Percentiles rank a stretch among this genome's conserved stretches.
phyloP scores from a whole-genome alignment of 202 grass and related monocot genomes.

The Saccharum hybrid region DNA sequence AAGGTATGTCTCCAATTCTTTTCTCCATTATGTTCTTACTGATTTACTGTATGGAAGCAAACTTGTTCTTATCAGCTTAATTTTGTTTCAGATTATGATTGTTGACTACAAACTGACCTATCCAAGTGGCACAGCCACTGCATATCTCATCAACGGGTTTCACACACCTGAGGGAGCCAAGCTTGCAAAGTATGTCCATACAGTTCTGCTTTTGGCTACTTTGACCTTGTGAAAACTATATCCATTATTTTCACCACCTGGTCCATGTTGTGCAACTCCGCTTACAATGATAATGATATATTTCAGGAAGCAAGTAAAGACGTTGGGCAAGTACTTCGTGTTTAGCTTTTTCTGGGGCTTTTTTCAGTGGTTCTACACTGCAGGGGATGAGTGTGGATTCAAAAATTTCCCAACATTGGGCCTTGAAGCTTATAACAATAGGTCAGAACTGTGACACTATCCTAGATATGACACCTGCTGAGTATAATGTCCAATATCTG shows the following conservation, averaged over 20 bases:
- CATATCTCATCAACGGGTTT: conserved; percentile 96
- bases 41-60: conserved; percentile 37
- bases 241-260: neutral
- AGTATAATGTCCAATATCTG: conserved; percentile 27
- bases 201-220: conserved; percentile 26
- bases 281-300: conserved; percentile 32
- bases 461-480: conserved; percentile 27
- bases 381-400: conserved; percentile 79
- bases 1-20: conserved; percentile 57
- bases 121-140: conserved; percentile 93
- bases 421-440: conserved; percentile 78
- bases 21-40: conserved; percentile 31
- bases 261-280: conserved; percentile 16
- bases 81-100: conserved; percentile 87
- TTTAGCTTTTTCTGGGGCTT: conserved; percentile 82
- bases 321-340: conserved; percentile 75
- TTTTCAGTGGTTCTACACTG: conserved; percentile 95
- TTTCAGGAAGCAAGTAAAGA: conserved; percentile 94
- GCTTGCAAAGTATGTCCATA: conserved; percentile 71
- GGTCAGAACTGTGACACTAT: conserved; percentile 44
- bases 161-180: conserved; percentile 91
- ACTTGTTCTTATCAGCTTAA: conserved; percentile 33
- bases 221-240: conserved; percentile 11
- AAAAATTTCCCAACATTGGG: conserved; percentile 81
- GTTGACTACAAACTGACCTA: conserved; percentile 92